Evolutionary conservation across 1,284 basidiomycete genomes (phyloP).

Genomic region (Peniophora sp.): DNA sequence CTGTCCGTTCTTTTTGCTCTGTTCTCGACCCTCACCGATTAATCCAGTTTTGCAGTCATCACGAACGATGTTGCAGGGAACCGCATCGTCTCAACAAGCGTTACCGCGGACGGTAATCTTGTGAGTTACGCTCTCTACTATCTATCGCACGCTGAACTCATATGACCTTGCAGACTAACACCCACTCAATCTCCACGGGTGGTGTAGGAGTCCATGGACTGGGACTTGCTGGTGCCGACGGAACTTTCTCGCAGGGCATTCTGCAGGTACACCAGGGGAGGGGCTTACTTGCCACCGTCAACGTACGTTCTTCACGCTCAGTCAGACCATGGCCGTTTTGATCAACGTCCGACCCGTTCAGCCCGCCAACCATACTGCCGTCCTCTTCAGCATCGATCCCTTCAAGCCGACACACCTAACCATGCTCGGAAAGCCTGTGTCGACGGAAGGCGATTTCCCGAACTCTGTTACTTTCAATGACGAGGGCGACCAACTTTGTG

Average conservation of each 20-base stretch:
- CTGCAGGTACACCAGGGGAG: neutral
- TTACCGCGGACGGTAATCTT: neutral
- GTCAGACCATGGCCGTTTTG: neutral
- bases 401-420: neutral
- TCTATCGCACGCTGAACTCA: neutral
- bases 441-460: neutral
- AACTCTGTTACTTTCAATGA: neutral
- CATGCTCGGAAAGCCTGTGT: neutral
- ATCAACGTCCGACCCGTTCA: neutral
- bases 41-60: neutral
- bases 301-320: neutral
- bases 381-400: neutral
- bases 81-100: neutral
- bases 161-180: conserved; percentile 12
- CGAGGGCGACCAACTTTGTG: neutral
- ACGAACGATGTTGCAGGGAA: neutral
- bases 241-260: neutral
- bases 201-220: conserved; percentile 28
- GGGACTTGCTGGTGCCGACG: neutral
- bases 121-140: neutral
- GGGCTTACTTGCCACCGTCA: neutral
- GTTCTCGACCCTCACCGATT: no score
- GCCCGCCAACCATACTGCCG: neutral
- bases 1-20: no score
- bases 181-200: conserved; percentile 23